A percentile compares a stretch with the other conserved stretches of the same genome.
phyloP scores from a whole-genome alignment of 2,329 filamentous ascomycete genomes.

The Paradendryphiella salina region DNA sequence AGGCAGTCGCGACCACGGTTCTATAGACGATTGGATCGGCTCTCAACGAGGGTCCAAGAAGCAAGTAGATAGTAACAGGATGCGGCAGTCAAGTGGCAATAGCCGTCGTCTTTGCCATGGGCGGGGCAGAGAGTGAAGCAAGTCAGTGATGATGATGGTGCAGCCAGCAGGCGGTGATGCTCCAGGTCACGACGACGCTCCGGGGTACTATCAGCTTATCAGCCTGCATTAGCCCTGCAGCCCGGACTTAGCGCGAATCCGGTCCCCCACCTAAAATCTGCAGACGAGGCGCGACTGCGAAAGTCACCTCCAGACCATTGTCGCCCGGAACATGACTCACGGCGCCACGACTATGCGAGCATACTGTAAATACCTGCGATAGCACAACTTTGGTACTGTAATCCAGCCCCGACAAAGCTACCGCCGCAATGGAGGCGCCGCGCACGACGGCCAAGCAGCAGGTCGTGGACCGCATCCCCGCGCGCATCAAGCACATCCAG shows the following conservation, averaged over 20 bases:
- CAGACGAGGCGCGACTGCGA: conserved; percentile 23
- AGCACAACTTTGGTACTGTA: conserved; percentile 13
- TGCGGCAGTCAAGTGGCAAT: not conserved
- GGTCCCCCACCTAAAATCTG: conserved; percentile 31
- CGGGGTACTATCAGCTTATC: conserved; percentile 31
- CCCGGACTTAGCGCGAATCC: conserved; percentile 1
- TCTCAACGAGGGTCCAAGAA: not conserved
- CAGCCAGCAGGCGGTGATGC: conserved; percentile 7
- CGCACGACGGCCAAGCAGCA: conserved; percentile 70
- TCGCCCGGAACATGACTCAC: conserved; percentile 28
- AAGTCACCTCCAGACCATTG: conserved; percentile 3
- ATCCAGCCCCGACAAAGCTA: not conserved
- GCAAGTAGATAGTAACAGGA: not conserved
- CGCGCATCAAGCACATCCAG: conserved; percentile 89
- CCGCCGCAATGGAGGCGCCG: conserved; percentile 28
- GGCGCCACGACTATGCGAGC: conserved; percentile 25
- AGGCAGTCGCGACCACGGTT: not conserved
- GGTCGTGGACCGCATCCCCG: conserved; percentile 84
- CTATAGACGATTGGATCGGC: not conserved
- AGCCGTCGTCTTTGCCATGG: not conserved
- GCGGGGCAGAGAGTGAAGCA: conserved; percentile 13
- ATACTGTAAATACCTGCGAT: conserved; percentile 14
- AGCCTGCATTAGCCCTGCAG: conserved; percentile 17
- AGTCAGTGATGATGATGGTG: not conserved
- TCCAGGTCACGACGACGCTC: conserved; percentile 18